phyloP scores from a whole-genome alignment of 208 protist species.

The Novymonas esmeraldas region DNA sequence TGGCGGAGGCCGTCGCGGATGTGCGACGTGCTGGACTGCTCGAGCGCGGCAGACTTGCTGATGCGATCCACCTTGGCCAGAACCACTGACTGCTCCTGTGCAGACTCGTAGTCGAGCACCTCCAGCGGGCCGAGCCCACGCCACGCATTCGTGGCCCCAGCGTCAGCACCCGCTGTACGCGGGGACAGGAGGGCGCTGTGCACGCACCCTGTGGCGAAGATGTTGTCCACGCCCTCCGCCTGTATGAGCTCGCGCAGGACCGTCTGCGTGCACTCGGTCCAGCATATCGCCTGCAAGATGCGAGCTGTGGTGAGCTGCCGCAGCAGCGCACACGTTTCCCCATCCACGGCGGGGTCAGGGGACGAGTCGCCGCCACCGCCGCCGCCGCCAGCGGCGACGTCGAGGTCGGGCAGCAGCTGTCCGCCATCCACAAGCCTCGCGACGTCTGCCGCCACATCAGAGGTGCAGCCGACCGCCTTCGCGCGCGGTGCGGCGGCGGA shows the following conservation, averaged over 20 bases:
- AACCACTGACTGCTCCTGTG: constrained; percentile 31
- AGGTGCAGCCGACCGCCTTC: neutral
- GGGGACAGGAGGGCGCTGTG: constrained; percentile 28
- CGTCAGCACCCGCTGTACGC: neutral
- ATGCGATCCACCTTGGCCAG: constrained; percentile 23
- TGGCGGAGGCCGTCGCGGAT: constrained; percentile 14
- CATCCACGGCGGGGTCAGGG: neutral
- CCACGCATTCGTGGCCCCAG: neutral
- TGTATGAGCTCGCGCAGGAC: constrained; percentile 32
- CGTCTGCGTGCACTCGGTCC: constrained; percentile 32
- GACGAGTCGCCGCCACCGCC: neutral
- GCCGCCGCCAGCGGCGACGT: constrained; percentile 5
- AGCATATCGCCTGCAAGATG: constrained; percentile 31
- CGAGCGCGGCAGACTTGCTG: constrained; percentile 12
- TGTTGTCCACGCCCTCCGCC: constrained; percentile 19
- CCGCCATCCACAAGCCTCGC: constrained; percentile 6
- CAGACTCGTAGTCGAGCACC: constrained; percentile 37
- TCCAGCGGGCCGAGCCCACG: constrained; percentile 20
- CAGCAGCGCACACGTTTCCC: constrained; percentile 3
- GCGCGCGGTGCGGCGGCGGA: neutral
- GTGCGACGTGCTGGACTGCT: constrained; percentile 17
- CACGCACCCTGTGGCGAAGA: constrained; percentile 24
- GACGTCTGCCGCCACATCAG: neutral
- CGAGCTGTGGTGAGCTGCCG: constrained; percentile 25
- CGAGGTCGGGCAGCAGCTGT: neutral